A percentile compares a stretch with the other conserved stretches of the same genome.
Evolutionary conservation across 495 filamentous ascomycete genomes (phyloP).

Genomic region (Aspergillus nanangensis): DNA sequence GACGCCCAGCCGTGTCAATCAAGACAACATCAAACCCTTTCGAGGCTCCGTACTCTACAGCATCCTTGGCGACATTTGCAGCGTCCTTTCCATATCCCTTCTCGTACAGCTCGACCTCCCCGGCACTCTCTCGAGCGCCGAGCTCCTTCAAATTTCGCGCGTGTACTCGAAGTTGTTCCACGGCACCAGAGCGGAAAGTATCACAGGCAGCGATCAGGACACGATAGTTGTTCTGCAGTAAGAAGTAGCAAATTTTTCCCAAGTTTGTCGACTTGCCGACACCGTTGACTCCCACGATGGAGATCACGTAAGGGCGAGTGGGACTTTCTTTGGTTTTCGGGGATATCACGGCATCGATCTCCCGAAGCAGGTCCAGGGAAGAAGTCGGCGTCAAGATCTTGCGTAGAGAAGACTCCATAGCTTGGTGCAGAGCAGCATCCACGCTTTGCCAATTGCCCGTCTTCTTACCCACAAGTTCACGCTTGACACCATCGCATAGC

Average conservation of each 20-base stretch:
- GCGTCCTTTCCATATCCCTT: conserved; percentile 98
- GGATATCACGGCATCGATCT: conserved; percentile 75
- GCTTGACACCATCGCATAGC: conserved; percentile 85
- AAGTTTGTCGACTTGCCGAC: conserved; percentile 97
- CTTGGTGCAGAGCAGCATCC: conserved; percentile 71
- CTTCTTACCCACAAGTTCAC: conserved; percentile 83
- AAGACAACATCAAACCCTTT: conserved; percentile 87
- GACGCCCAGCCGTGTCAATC: conserved; percentile 91
- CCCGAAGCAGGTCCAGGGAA: conserved; percentile 88
- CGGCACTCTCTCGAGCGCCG: conserved; percentile 68
- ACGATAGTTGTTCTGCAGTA: conserved; percentile 92
- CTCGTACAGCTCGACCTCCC: conserved; percentile 84
- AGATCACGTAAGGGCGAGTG: conserved; percentile 87
- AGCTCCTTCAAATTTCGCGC: conserved; percentile 87
- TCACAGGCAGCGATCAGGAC: conserved; percentile 96
- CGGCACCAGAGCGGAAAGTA: conserved; percentile 95
- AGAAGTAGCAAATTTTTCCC: conserved; percentile 94
- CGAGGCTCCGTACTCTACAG: conserved; percentile 70
- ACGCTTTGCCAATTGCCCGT: conserved; percentile 92
- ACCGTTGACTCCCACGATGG: conserved; percentile 96
- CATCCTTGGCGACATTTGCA: conserved; percentile 90
- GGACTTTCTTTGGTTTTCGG: conserved; percentile 48
- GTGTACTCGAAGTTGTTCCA: conserved; percentile 94
- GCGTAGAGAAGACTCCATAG: conserved; percentile 84
- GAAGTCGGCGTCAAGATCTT: conserved; percentile 95